phyloP scores from a whole-genome alignment of 768 basidiomycete species.

The Tricholoma hemisulphureum region DNA sequence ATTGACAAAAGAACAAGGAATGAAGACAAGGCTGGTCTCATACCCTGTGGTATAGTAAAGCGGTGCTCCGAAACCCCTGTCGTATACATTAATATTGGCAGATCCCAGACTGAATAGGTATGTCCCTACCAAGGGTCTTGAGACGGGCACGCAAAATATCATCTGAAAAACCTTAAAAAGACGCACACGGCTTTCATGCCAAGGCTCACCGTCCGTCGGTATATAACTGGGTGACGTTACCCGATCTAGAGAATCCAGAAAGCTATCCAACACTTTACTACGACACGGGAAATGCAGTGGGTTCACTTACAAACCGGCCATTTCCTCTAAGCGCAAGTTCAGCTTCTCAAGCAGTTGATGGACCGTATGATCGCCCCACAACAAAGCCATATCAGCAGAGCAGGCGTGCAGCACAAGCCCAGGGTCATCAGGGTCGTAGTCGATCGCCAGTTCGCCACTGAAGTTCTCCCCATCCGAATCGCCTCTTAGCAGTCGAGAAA shows the following conservation, averaged over 20 bases:
- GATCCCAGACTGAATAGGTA: not conserved
- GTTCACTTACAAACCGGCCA: constrained; percentile 66
- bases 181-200: not conserved
- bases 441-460: constrained; percentile 31
- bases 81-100: not conserved
- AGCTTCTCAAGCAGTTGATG: constrained; percentile 49
- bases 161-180: constrained; percentile 39
- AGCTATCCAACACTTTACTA: constrained; percentile 41
- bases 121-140: constrained; percentile 47
- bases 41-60: constrained; percentile 56
- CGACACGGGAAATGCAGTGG: not conserved
- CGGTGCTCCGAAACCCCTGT: constrained; percentile 68
- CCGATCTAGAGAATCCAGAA: constrained; percentile 63
- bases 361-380: constrained; percentile 63
- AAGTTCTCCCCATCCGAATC: constrained; percentile 21
- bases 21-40: constrained; percentile 12
- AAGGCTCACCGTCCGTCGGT: constrained; percentile 59
- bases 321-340: constrained; percentile 61
- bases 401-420: constrained; percentile 56
- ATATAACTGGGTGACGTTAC: constrained; percentile 61
- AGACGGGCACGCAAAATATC: constrained; percentile 71
- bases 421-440: constrained; percentile 55
- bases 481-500: constrained; percentile 36
- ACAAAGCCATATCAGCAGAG: constrained; percentile 58
- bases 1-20: not conserved